Evolutionary conservation across 768 basidiomycete genomes (phyloP).

Genomic region (Chalciporus pseudorubinellus): DNA sequence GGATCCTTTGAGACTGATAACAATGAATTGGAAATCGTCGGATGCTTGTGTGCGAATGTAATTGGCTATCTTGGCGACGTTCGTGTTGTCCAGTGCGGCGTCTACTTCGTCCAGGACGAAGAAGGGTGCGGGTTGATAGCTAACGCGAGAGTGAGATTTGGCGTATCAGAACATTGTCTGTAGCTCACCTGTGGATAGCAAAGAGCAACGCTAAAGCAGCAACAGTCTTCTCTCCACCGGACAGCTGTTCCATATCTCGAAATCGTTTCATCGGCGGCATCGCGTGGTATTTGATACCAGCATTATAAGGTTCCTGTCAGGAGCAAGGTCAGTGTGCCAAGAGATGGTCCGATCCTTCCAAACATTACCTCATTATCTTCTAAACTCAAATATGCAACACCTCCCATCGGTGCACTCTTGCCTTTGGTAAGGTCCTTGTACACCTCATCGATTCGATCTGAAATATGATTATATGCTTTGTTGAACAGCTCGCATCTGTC

Average conservation of each 20-base stretch:
- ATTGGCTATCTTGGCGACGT: slow-evolving; percentile 92
- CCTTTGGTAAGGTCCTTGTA: slow-evolving; percentile 99
- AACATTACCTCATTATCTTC: slow-evolving; percentile 87
- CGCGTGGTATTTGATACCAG: slow-evolving; percentile 96
- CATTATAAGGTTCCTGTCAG: slow-evolving; percentile 72
- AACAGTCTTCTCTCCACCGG: slow-evolving; percentile 98
- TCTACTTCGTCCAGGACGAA: slow-evolving; percentile 99
- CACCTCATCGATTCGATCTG: slow-evolving; percentile 89
- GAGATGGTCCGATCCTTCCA: slow-evolving; percentile 21
- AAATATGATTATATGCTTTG: slow-evolving; percentile 94
- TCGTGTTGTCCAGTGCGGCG: slow-evolving; percentile 97
- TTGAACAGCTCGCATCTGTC: slow-evolving; percentile 80
- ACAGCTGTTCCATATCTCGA: slow-evolving; percentile 98
- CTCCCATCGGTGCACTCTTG: slow-evolving; percentile 89
- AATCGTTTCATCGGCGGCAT: slow-evolving; percentile 99
- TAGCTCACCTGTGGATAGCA: slow-evolving; percentile 84
- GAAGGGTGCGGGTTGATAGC: slow-evolving; percentile 95
- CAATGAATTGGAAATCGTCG: slow-evolving; percentile 88
- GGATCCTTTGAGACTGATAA: slow-evolving; percentile 94
- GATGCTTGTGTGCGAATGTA: slow-evolving; percentile 88
- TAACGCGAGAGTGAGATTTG: slow-evolving; percentile 27
- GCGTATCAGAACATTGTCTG: not conserved
- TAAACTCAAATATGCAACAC: slow-evolving; percentile 92
- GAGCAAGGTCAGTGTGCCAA: slow-evolving; percentile 1
- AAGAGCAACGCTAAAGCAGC: slow-evolving; percentile 96